phyloP scores from a whole-genome alignment of 305 asterid genomes.

The Fraxinus greggii region DNA sequence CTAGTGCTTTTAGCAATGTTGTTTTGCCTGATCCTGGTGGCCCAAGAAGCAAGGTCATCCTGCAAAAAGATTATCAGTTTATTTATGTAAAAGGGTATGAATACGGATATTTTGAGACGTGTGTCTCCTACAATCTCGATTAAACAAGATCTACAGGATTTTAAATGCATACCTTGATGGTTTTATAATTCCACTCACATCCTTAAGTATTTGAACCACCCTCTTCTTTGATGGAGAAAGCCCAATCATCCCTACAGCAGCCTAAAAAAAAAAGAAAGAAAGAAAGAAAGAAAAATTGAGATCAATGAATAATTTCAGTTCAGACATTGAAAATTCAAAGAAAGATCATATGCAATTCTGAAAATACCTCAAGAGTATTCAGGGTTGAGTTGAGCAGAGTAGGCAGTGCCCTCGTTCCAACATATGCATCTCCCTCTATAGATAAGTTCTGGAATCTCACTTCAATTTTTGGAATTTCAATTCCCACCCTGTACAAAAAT shows the following conservation, averaged over 20 bases:
- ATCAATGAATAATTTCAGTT: neutral
- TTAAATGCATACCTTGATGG: constrained; percentile 62
- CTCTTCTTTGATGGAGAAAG: constrained; percentile 66
- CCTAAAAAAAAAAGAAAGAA: constrained; percentile 33
- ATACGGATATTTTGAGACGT: neutral
- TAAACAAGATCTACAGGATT: neutral
- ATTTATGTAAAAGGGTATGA: neutral
- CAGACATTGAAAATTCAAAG: neutral
- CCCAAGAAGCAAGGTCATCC: constrained; percentile 83
- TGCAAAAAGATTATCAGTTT: constrained; percentile 24
- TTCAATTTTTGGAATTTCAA: constrained; percentile 76
- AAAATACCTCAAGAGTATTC: constrained; percentile 64
- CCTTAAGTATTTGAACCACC: constrained; percentile 57
- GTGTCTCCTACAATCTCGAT: neutral
- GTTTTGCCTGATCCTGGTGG: constrained; percentile 95
- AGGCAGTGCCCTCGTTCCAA: constrained; percentile 79
- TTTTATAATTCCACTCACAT: constrained; percentile 64
- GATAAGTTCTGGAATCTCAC: constrained; percentile 66
- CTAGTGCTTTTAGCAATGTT: constrained; percentile 66
- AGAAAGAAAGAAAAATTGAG: neutral
- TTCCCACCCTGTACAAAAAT: constrained; percentile 55
- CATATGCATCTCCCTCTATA: constrained; percentile 76
- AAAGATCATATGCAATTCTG: neutral
- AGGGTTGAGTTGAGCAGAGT: constrained; percentile 70
- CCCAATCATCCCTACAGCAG: constrained; percentile 50